These are phyloP conservation scores for Nothomitra cinnamomea DNA, from an alignment of 2,329 filamentous ascomycete genomes.

Conservation along the genomic window DNA sequence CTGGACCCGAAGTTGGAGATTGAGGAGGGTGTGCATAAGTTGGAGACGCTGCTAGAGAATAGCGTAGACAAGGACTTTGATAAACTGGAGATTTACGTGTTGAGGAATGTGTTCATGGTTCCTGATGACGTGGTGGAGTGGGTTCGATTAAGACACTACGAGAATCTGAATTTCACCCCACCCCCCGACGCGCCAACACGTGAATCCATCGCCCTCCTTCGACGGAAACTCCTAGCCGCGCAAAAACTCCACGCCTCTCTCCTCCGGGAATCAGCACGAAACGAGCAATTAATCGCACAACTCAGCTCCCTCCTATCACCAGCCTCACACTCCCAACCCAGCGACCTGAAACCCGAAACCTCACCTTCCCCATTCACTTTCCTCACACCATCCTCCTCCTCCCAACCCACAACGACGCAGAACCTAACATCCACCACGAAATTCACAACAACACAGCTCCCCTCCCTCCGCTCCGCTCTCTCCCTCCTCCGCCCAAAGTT, in stretches of 20 bases:
- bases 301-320: slow-evolving; percentile 40
- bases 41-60: slow-evolving; percentile 66
- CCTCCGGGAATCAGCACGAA: slow-evolving; percentile 50
- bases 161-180: slow-evolving; percentile 22
- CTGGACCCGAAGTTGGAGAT: slow-evolving; percentile 48
- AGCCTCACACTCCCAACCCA: slow-evolving; percentile 25
- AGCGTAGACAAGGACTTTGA: slow-evolving; percentile 76
- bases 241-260: slow-evolving; percentile 55
- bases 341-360: slow-evolving; percentile 13
- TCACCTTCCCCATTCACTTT: slow-evolving; percentile 38
- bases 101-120: slow-evolving; percentile 69
- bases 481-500: slow-evolving; percentile 50
- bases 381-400: not conserved
- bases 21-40: slow-evolving; percentile 70
- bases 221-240: slow-evolving; percentile 62
- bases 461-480: slow-evolving; percentile 56
- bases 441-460: slow-evolving; percentile 71
- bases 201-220: slow-evolving; percentile 53
- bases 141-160: slow-evolving; percentile 74
- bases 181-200: slow-evolving; percentile 34
- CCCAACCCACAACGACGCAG: slow-evolving; percentile 7
- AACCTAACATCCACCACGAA: slow-evolving; percentile 54
- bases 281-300: slow-evolving; percentile 50
- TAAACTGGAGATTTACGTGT: slow-evolving; percentile 73
- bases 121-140: slow-evolving; percentile 56